A percentile compares a stretch with the other conserved stretches of the same genome.
phyloP scores from a whole-genome alignment of 1,139 yeast genomes.

The Pneumocystis sp. region DNA sequence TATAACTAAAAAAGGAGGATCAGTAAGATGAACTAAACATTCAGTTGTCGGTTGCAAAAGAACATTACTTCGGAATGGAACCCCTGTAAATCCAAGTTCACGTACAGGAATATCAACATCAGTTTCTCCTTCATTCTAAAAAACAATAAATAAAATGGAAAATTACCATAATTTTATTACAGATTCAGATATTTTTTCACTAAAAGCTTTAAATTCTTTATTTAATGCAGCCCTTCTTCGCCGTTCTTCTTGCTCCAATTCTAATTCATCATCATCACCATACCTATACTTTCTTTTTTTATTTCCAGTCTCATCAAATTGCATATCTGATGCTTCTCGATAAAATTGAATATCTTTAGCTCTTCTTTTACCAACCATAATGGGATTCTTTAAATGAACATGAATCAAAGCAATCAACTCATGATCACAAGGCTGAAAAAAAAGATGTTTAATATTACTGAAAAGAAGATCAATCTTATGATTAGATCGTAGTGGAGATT shows the following conservation, averaged over 20 bases:
- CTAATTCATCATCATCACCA: slow-evolving; percentile 97
- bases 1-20: slow-evolving; percentile 86
- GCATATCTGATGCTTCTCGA: slow-evolving; percentile 91
- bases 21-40: slow-evolving; percentile 83
- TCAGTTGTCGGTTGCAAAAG: slow-evolving; percentile 96
- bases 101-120: slow-evolving; percentile 91
- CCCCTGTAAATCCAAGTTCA: slow-evolving; percentile 95
- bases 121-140: slow-evolving; percentile 31
- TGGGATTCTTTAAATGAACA: slow-evolving; percentile 80
- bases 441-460: slow-evolving; percentile 79
- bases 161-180: slow-evolving; percentile 29
- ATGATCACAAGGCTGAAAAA: slow-evolving; percentile 92
- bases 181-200: slow-evolving; percentile 80
- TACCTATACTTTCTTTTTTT: slow-evolving; percentile 77
- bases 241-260: slow-evolving; percentile 97
- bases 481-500: slow-evolving; percentile 61
- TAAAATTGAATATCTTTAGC: slow-evolving; percentile 92
- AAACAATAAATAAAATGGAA: neutral
- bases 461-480: slow-evolving; percentile 79
- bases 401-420: slow-evolving; percentile 87
- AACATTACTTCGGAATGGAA: slow-evolving; percentile 87
- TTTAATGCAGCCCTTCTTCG: slow-evolving; percentile 79
- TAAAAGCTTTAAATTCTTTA: slow-evolving; percentile 79
- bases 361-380: slow-evolving; percentile 90
- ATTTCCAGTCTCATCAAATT: slow-evolving; percentile 95